Conservation (phyloP, 2,329 filamentous ascomycete species). For the Colletotrichum sp. region DNA sequence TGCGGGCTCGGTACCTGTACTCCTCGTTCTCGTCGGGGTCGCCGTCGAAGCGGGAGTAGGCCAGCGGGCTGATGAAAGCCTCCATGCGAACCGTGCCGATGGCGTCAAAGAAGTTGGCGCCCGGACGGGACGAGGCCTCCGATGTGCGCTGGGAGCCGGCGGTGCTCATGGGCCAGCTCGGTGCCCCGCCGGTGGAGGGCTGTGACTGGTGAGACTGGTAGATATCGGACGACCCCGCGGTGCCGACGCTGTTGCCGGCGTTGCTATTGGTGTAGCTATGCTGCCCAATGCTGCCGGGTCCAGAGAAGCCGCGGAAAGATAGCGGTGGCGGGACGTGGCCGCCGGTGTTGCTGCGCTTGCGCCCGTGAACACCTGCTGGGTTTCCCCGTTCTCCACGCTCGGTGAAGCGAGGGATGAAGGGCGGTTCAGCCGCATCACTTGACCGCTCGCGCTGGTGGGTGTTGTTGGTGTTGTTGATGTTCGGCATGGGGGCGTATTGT, state of each 20-base stretch:
- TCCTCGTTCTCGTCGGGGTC: constrained; percentile 56
- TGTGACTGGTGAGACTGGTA: constrained; percentile 59
- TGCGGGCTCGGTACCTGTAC: constrained; percentile 48
- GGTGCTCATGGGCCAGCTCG: constrained; percentile 49
- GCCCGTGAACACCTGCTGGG: constrained; percentile 63
- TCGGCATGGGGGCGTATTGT: constrained; percentile 36
- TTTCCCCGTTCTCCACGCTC: constrained; percentile 62
- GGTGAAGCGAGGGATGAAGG: constrained; percentile 72
- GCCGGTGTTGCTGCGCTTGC: constrained; percentile 89
- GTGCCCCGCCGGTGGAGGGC: constrained; percentile 34
- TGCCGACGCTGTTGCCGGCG: constrained; percentile 60
- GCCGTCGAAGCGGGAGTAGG: constrained; percentile 51
- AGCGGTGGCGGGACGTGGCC: constrained; percentile 72
- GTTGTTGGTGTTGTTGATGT: constrained; percentile 13
- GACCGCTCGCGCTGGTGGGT: constrained; percentile 54
- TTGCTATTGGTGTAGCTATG: constrained; percentile 61
- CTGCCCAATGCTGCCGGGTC: constrained; percentile 45
- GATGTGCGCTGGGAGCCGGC: constrained; percentile 55
- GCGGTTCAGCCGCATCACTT: constrained; percentile 70
- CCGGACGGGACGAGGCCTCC: constrained; percentile 54
- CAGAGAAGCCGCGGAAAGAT: constrained; percentile 81
- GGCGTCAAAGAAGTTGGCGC: constrained; percentile 78
- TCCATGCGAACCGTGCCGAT: constrained; percentile 96
- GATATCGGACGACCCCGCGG: constrained; percentile 64
- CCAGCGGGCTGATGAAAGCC: constrained; percentile 80